These are phyloP conservation scores for Thermothelomyces thermophilus DNA, from an alignment of 2,329 filamentous ascomycete genomes.

Conservation along the genomic window DNA sequence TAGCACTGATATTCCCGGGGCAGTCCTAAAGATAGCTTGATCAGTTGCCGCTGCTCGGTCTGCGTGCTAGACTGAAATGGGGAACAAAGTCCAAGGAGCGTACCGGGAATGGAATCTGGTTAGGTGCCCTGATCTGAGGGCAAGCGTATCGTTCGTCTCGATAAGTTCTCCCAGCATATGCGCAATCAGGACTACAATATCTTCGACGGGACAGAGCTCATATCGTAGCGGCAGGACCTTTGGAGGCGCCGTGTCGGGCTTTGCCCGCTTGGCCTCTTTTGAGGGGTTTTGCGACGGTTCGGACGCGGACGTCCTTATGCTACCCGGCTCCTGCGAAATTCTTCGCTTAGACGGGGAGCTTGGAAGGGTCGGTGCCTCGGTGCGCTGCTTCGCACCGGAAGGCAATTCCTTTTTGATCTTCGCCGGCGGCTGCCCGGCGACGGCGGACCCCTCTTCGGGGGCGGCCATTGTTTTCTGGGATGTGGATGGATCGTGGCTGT, in stretches of 20 bases:
- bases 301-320: slow-evolving; percentile 15
- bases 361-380: slow-evolving; percentile 5
- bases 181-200: slow-evolving; percentile 83
- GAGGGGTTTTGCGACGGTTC: slow-evolving; percentile 24
- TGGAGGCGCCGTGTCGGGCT: slow-evolving; percentile 42
- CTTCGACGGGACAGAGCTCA: slow-evolving; percentile 72
- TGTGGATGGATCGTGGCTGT: slow-evolving; percentile 25
- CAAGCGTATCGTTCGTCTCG: slow-evolving; percentile 81
- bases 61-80: neutral
- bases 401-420: slow-evolving; percentile 24
- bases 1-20: slow-evolving; percentile 86
- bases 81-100: too few species aligned
- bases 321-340: slow-evolving; percentile 36
- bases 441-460: slow-evolving; percentile 23
- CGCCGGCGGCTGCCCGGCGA: slow-evolving; percentile 12
- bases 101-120: slow-evolving; percentile 94
- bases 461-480: slow-evolving; percentile 26
- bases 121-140: slow-evolving; percentile 75
- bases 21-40: slow-evolving; percentile 37
- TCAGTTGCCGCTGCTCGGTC: slow-evolving; percentile 20
- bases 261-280: slow-evolving; percentile 43
- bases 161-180: slow-evolving; percentile 96
- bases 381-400: slow-evolving; percentile 19
- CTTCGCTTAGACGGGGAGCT: slow-evolving; percentile 34
- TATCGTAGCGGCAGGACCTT: slow-evolving; percentile 67